Evolutionary conservation across 2,329 filamentous ascomycete genomes (phyloP).

Genomic region (Alternaria arborescens): DNA sequence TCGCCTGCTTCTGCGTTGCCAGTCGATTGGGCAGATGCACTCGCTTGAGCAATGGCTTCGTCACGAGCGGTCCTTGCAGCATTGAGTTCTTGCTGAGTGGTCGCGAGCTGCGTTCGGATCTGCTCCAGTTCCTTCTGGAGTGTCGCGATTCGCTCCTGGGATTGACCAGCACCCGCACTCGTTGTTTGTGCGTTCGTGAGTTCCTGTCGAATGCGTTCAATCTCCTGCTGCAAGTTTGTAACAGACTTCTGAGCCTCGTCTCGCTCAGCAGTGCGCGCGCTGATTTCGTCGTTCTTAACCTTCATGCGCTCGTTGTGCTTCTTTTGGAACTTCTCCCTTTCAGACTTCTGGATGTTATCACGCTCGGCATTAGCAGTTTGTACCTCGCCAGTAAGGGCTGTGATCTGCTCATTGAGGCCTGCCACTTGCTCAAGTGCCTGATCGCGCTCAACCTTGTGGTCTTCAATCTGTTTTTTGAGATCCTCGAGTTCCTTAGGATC

Average conservation of each 20-base stretch:
- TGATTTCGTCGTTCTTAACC: slow-evolving; percentile 59
- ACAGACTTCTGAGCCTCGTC: slow-evolving; percentile 58
- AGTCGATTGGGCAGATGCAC: slow-evolving; percentile 53
- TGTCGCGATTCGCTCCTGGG: slow-evolving; percentile 67
- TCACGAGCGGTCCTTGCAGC: slow-evolving; percentile 71
- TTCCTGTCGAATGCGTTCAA: slow-evolving; percentile 63
- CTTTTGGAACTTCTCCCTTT: slow-evolving; percentile 61
- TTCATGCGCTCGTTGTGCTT: slow-evolving; percentile 39
- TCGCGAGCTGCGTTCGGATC: slow-evolving; percentile 28
- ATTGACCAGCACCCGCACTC: slow-evolving; percentile 26
- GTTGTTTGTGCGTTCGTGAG: slow-evolving; percentile 20
- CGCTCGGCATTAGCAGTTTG: slow-evolving; percentile 28
- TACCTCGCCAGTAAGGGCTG: slow-evolving; percentile 35
- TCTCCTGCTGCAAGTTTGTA: slow-evolving; percentile 59
- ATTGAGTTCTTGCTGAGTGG: slow-evolving; percentile 60
- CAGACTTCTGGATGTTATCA: slow-evolving; percentile 46
- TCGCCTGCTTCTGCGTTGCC: slow-evolving; percentile 51
- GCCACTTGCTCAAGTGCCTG: slow-evolving; percentile 61
- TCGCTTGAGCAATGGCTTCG: slow-evolving; percentile 60
- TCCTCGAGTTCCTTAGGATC: slow-evolving; percentile 93
- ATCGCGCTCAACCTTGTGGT: slow-evolving; percentile 61
- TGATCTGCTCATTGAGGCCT: slow-evolving; percentile 58
- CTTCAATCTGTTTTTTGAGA: slow-evolving; percentile 78
- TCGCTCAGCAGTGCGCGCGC: slow-evolving; percentile 67
- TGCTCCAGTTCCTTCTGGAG: slow-evolving; percentile 52